Evolutionary conservation across 768 basidiomycete genomes (phyloP).

Genomic region (Cystobasidium ongulense): DNA sequence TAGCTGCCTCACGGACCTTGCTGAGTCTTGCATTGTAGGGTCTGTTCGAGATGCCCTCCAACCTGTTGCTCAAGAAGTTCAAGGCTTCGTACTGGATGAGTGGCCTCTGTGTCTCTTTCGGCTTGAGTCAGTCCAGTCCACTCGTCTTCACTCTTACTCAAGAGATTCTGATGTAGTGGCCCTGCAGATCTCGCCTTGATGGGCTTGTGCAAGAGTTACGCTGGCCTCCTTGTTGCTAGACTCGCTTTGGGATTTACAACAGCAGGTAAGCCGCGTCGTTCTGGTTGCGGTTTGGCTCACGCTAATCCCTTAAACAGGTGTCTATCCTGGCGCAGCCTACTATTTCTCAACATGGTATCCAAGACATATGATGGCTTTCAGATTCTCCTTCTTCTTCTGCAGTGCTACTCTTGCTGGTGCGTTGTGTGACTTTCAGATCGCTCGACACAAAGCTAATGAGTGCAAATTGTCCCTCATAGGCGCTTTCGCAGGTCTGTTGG

Average conservation of each 20-base stretch:
- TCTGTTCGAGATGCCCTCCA: conserved; percentile 12
- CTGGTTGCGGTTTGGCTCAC: neutral
- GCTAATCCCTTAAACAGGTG: neutral
- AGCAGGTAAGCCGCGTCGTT: neutral
- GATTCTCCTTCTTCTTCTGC: conserved; percentile 3
- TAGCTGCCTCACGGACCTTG: neutral
- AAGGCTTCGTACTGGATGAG: neutral
- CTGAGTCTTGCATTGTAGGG: neutral
- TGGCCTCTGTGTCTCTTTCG: neutral
- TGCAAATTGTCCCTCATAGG: neutral
- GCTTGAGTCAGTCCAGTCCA: neutral
- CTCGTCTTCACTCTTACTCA: neutral
- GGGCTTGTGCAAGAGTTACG: neutral
- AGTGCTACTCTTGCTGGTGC: neutral
- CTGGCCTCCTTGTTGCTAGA: neutral
- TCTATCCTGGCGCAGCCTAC: neutral
- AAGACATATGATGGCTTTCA: neutral
- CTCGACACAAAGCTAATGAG: neutral
- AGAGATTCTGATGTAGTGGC: neutral
- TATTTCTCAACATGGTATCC: conserved; percentile 12
- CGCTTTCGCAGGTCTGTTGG: neutral
- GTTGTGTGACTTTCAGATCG: neutral
- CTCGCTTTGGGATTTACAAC: neutral
- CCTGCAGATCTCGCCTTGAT: neutral
- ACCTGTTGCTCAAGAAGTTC: conserved; percentile 18